Evolutionary conservation across 2,329 filamentous ascomycete species (phyloP), one percentile per base, ranked within the genome.

Genomic region (Penicillium brasilianum): DNA sequence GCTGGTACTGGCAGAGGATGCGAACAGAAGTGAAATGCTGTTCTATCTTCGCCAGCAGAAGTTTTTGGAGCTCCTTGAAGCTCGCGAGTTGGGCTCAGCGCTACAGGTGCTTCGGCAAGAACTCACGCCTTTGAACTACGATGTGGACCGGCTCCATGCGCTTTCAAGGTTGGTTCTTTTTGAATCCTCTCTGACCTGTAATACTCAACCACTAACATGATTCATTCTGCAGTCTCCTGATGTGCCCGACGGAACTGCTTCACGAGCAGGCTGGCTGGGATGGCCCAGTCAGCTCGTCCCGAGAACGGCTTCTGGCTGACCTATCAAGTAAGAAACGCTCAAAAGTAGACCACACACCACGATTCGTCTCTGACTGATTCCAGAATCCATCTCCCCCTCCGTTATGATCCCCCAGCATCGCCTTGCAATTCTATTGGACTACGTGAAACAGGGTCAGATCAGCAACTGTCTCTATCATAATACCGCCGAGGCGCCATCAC

Each of bases 361-460:
- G 11, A 11, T 43, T 7, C 16, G 22, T 20, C 51, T 49, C 75
- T 57, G 79, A 34, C 62, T 70, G 60, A 75, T 18, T 61, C 18
- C 68, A 94, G 91, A 85, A 81, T 97, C 88, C 59, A 96, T 99
- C 75, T 97, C 95, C 1, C 94, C 95, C 0, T 95, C 93, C 4
- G 91, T 97, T 48, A 98, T 99, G 93, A 90, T 99, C 57, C 95
- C 95, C 1, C 92, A 97, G 72, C 91, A 95, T 75, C 89, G 95
- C 7, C 82, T 99, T 48, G 92, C 92, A 1, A 85, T 88, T 36
- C 82, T 99, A 16, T 81, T 99, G 55, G 85, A 93, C 59, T 88
- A 96, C 66, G 88, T 97, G 39, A 97, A 97, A 74, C 85, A 89
- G 63, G 87, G 84, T 64, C 94, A 97, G 78, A 91, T 97, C 60